Evolutionary conservation across 2,329 filamentous ascomycete species (phyloP), one percentile per base, ranked within the genome.

Genomic region (Fusarium coffeatum): DNA sequence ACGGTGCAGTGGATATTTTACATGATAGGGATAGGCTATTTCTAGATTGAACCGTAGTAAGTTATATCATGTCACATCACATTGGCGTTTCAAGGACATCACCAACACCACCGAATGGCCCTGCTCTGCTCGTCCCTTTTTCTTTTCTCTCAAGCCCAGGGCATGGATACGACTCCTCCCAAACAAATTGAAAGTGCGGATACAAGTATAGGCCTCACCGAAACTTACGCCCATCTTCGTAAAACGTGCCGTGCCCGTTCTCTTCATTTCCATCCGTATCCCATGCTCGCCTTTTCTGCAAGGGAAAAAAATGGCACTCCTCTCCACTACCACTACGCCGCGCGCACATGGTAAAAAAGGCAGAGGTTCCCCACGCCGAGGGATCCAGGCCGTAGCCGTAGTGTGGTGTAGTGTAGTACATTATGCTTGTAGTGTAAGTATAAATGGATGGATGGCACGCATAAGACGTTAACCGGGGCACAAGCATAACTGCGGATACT

Each of bases 231-330:
- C 18, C 47, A 62, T 56, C 37, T 64, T 51, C 47, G 51, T 62
- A 47, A 55, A 37, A 37, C 61, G 57, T 49, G 55, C 62, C 67
- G 63, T 45, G 50, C 49, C 62, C 51, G 53, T 65, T 65, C 45
- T 59, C 59, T 63, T 73, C 68, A 72, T 74, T 74, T 72, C 69
- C 66, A 70, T 68, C 45, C 66, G 34, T 59, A 73, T 72, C 51
- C 48, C 41, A 47, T 53, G n/a, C 20, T 42, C 45, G 62, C 68
- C 66, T 58, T 63, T 25, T 13, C 64, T 74, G 72, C 72, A 74
- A 74, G 72, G 72, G 68, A 71, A 73, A 65, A 68, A 66, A 48
- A 27, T 56, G 49, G 49, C 25, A 42, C 63, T 62, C 59, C 59
- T 62, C 70, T 66, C 72, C 70, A 59, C 49, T 25, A 18, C 22